Conservation (phyloP, 1,139 yeast species). For the Candida albicans region DNA sequence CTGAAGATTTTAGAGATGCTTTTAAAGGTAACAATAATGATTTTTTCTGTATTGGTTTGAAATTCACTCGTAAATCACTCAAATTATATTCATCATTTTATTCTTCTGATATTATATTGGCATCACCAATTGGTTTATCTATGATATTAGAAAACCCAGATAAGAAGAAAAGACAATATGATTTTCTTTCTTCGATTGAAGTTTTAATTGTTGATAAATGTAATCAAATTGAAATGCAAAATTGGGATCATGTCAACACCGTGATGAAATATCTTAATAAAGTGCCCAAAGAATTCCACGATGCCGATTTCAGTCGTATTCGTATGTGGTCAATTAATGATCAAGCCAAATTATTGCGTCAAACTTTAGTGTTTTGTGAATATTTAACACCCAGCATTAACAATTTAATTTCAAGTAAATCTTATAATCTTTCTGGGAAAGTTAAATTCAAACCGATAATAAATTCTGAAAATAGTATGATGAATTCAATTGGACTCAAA, state of each 20-base stretch:
- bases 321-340: conserved; percentile 93
- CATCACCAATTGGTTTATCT: conserved; percentile 90
- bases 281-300: conserved; percentile 75
- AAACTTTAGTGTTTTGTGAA: conserved; percentile 72
- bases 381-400: conserved; percentile 81
- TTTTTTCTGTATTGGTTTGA: conserved; percentile 84
- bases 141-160: conserved; percentile 71
- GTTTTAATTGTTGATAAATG: conserved; percentile 77
- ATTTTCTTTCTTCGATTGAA: conserved; percentile 88
- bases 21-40: conserved; percentile 93
- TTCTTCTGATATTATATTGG: conserved; percentile 80
- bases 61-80: conserved; percentile 83
- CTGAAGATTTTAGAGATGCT: conserved; percentile 75
- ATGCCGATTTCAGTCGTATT: conserved; percentile 88
- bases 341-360: conserved; percentile 72
- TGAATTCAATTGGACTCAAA: conserved; percentile 54
- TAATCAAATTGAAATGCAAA: conserved; percentile 88
- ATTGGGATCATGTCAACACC: conserved; percentile 81
- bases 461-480: conserved; percentile 39
- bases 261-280: conserved; percentile 72
- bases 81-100: conserved; percentile 84
- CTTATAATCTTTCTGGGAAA: conserved; percentile 67
- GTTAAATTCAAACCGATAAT: conserved; percentile 50
- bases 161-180: conserved; percentile 57
- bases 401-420: conserved; percentile 56